Conservation (phyloP, 2,329 filamentous ascomycete species). For the Ophiocordyceps camponoti-saundersi region DNA sequence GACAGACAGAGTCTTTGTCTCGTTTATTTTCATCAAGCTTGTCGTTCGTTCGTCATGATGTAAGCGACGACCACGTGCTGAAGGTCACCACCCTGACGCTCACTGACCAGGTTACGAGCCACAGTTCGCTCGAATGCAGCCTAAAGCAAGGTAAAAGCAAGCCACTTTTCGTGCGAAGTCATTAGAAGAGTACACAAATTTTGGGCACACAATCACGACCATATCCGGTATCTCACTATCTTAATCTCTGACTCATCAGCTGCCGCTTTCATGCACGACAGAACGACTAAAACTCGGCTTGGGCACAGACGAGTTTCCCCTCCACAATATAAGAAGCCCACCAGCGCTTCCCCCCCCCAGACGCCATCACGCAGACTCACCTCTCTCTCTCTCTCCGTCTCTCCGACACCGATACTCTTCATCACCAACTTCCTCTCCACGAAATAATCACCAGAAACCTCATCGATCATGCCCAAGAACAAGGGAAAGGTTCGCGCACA, state of each 20-base stretch:
- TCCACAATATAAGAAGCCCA: not conserved
- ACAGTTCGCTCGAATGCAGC: no score
- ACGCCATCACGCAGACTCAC: not conserved
- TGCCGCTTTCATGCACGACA: not conserved
- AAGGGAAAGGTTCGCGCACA: constrained; percentile 74
- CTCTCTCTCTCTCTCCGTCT: no score
- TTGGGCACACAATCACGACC: not conserved
- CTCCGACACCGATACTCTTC: not conserved
- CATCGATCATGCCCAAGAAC: constrained; percentile 76
- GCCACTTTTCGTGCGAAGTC: no score
- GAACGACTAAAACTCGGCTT: not conserved
- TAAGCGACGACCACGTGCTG: no score
- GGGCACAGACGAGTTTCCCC: not conserved
- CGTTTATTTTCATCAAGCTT: no score
- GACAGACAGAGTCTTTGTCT: no score
- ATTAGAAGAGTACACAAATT: not conserved
- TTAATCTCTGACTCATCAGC: not conserved
- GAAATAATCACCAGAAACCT: not conserved
- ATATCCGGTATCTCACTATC: not conserved
- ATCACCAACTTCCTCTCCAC: not conserved
- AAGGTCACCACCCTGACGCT: no score
- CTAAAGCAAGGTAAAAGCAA: no score
- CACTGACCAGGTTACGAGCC: no score
- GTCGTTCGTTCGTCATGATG: no score
- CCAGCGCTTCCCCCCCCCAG: no score